Evolutionary conservation across 805 yeast species (phyloP).

Genomic region (Wickerhamomyces alni): DNA sequence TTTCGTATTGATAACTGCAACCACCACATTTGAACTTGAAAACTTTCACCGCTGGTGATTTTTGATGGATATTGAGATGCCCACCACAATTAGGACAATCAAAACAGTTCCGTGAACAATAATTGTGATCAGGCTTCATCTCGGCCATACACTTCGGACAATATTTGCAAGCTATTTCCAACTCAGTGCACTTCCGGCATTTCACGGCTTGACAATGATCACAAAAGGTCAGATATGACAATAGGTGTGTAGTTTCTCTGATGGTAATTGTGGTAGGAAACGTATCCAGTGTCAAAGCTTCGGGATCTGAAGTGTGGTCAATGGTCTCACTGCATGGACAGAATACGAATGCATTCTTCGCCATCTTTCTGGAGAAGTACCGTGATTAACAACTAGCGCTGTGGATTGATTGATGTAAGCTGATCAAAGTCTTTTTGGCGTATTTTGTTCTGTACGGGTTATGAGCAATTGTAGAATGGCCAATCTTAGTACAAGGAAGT

Average conservation of each 20-base stretch:
- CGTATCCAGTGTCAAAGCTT: constrained; percentile 9
- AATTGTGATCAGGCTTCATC: constrained; percentile 17
- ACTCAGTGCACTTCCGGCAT: constrained; percentile 22
- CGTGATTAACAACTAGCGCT: no score
- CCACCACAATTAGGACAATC: constrained; percentile 21
- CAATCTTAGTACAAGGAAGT: no score
- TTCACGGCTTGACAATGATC: constrained; percentile 20
- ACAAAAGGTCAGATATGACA: constrained; percentile 18
- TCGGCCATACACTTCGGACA: constrained; percentile 23
- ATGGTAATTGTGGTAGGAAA: constrained; percentile 20
- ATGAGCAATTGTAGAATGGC: no score
- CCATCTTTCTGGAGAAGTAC: no score
- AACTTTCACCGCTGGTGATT: neutral
- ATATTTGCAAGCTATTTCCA: constrained; percentile 19
- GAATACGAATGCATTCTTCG: constrained; percentile 6
- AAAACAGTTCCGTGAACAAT: constrained; percentile 23
- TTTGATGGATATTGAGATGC: constrained; percentile 9
- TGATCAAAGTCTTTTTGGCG: no score
- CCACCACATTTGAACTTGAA: constrained; percentile 11
- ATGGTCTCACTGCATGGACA: constrained; percentile 24
- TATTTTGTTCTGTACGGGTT: no score
- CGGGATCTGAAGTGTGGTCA: constrained; percentile 3
- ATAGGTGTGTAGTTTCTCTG: constrained; percentile 13
- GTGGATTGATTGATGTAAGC: no score
- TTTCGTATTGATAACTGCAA: constrained; percentile 13